A percentile compares a stretch with the other conserved stretches of the same genome.
Conservation (phyloP, 2,329 filamentous ascomycete species). For the Colletotrichum destructivum region DNA sequence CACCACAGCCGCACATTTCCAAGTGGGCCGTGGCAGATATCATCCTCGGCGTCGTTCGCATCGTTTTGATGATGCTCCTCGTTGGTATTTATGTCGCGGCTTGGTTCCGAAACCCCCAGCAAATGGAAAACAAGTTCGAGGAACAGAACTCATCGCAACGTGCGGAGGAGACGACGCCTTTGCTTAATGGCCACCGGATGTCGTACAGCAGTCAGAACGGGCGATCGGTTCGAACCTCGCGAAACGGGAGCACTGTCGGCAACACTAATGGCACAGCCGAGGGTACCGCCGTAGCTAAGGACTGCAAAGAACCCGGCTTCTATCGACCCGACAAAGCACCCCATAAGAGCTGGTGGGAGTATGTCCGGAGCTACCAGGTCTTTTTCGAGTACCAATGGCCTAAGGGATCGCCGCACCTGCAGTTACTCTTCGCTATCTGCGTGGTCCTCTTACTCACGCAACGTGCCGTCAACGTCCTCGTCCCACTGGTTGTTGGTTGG, state of each 20-base stretch:
- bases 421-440: conserved; percentile 85
- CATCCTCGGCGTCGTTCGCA: conserved; percentile 76
- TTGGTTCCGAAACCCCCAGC: conserved; percentile 58
- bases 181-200: conserved; percentile 65
- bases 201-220: conserved; percentile 55
- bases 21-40: conserved; percentile 77
- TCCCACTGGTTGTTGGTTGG: conserved; percentile 84
- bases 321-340: conserved; percentile 90
- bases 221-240: conserved; percentile 39
- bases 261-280: conserved; percentile 58
- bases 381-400: conserved; percentile 99
- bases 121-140: conserved; percentile 57
- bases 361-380: conserved; percentile 89
- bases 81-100: conserved; percentile 63
- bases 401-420: conserved; percentile 79
- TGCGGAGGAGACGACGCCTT: conserved; percentile 73
- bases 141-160: conserved; percentile 50
- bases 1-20: conserved; percentile 10
- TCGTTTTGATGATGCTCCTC: conserved; percentile 76
- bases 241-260: conserved; percentile 47
- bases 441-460: conserved; percentile 86
- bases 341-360: conserved; percentile 95
- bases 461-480: conserved; percentile 87
- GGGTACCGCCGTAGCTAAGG: conserved; percentile 59
- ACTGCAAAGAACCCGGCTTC: conserved; percentile 80